Conservation (phyloP, 257 asterid genomes). For the Marsdenia floribunda region DNA sequence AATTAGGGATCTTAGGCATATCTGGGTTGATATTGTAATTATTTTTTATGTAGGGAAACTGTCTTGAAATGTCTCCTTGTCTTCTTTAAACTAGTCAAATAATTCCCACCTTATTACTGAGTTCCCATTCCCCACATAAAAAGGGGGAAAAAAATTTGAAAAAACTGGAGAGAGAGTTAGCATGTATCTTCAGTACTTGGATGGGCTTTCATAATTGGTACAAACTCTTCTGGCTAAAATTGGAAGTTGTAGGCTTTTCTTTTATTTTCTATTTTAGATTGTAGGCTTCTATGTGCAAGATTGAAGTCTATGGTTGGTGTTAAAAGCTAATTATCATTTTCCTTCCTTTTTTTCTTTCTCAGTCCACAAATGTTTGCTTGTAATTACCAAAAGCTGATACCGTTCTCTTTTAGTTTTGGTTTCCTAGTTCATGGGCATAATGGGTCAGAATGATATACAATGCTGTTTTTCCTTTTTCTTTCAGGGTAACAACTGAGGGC, state of each 20-base stretch:
- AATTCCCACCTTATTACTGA: too few relatives aligned
- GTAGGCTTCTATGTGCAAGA: background rate
- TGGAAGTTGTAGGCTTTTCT: background rate
- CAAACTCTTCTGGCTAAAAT: background rate
- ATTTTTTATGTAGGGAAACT: background rate
- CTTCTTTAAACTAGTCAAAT: too few relatives aligned
- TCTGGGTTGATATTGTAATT: background rate
- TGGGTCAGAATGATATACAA: constrained; percentile 10
- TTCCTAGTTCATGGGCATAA: background rate
- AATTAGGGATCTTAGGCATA: background rate
- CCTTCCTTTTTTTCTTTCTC: background rate
- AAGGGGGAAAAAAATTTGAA: background rate
- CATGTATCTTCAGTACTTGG: too few relatives aligned
- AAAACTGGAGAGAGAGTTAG: background rate
- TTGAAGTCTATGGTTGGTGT: background rate
- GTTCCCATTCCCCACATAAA: too few relatives aligned
- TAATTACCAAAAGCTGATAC: background rate
- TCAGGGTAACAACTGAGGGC: constrained; percentile 50
- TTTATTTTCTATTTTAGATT: background rate
- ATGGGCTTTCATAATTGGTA: background rate
- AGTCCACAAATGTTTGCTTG: background rate
- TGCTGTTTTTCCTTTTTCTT: constrained; percentile 22
- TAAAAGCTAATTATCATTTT: background rate
- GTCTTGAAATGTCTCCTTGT: background rate
- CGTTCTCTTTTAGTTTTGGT: background rate